These are phyloP conservation scores for Syzygium grande DNA, from an alignment of 345 rosid genomes.

Conservation along the genomic window DNA sequence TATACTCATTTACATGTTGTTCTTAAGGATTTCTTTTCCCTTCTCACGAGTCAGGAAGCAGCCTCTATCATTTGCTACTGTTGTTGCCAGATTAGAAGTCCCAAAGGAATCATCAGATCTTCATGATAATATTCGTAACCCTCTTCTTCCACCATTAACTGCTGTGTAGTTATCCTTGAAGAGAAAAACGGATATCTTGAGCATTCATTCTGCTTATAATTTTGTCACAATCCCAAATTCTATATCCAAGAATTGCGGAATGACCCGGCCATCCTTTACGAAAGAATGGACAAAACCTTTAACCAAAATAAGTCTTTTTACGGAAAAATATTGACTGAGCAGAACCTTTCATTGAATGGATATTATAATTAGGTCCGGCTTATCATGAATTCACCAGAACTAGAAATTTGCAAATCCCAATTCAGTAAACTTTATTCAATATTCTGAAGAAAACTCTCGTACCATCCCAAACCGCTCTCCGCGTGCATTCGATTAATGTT, in stretches of 20 bases:
- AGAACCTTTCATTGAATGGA: neutral
- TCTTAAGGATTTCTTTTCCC: no score
- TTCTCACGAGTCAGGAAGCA: no score
- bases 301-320: neutral
- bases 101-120: neutral
- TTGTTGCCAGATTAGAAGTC: neutral
- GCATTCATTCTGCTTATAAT: neutral
- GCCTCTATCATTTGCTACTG: neutral
- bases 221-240: neutral
- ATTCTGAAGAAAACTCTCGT: neutral
- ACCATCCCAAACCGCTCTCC: neutral
- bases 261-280: fast-evolving
- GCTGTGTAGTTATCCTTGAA: fast-evolving
- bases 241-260: neutral
- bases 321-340: neutral
- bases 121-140: neutral
- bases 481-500: fast-evolving
- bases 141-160: neutral
- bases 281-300: neutral
- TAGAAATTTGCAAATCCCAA: neutral
- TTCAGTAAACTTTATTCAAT: neutral
- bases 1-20: no score
- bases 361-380: neutral
- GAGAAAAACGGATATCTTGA: neutral
- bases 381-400: neutral